A percentile compares a stretch with the other conserved stretches of the same genome.
phyloP scores from a whole-genome alignment of 306 rosid genomes.

The Sicyos baderoa region DNA sequence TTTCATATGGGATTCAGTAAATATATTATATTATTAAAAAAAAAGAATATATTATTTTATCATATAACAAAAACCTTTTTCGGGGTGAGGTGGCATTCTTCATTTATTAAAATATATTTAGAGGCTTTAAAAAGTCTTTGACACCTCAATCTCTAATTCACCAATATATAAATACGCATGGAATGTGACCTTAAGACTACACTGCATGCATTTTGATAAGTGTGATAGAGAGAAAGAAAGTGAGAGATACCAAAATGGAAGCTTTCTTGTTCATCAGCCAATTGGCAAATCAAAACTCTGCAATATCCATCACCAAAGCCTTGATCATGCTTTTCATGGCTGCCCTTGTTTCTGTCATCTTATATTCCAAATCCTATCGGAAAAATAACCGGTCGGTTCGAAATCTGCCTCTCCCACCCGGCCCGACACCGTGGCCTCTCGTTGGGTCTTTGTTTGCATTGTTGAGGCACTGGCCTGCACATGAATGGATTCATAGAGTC shows the following conservation, averaged over 20 bases:
- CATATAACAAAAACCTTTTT: too few relatives aligned
- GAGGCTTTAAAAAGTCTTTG: too few relatives aligned
- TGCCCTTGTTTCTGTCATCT: background rate
- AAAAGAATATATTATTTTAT: too few relatives aligned
- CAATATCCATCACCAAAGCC: background rate
- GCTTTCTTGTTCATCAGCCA: background rate
- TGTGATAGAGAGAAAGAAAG: too few relatives aligned
- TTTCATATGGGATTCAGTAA: too few relatives aligned
- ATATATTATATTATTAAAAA: too few relatives aligned
- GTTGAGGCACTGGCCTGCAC: background rate
- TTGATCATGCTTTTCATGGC: background rate
- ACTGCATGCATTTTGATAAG: background rate
- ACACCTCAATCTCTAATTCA: background rate
- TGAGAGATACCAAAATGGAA: background rate
- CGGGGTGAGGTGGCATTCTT: too few relatives aligned
- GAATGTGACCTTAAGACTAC: too few relatives aligned
- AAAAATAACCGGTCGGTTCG: background rate
- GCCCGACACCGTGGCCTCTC: conserved; percentile 21
- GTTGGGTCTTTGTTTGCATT: background rate
- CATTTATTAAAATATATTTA: too few relatives aligned
- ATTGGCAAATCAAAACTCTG: background rate
- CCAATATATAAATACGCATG: background rate
- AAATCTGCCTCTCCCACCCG: conserved; percentile 10
- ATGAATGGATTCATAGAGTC: background rate
- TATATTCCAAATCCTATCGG: background rate